Base-by-base conservation (phyloP, 768 basidiomycete species). In the Tremella fuciformis region DNA sequence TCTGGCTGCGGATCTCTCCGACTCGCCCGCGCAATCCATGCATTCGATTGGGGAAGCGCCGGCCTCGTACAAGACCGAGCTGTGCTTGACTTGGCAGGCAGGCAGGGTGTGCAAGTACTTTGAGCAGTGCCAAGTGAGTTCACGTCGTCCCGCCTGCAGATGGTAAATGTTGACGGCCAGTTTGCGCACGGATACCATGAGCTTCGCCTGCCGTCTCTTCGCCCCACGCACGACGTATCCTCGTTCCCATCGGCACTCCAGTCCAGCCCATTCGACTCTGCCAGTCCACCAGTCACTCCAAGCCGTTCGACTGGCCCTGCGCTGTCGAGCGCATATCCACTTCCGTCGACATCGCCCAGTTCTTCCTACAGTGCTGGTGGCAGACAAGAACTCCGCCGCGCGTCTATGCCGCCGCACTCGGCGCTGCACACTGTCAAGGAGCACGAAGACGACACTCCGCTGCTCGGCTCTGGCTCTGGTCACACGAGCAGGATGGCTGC, bases 1-100 rank as follows among this genome's bases (percentile, higher is more conserved):
- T 34, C 13, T 34, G 3, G 34, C 29, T 11, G 38, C 18, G n/a
- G 8, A 52, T 18, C 48, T 19, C 3, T n/a, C 22, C n/a, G 34
- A n/a, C 51, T 38, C n/a, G 16, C 8, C n/a, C n/a, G n/a, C n/a
- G n/a, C n/a, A n/a, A n/a, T n/a, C n/a, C n/a, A n/a, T n/a, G n/a
- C n/a, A n/a, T n/a, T n/a, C 24, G 4, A 42, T 11, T 19, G 22
- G 42, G 15, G n/a, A 46, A 15, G 26, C 29, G 47, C 56, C 46
- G 29, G 41, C 61, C 18, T 59, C 39, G 9, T 52, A 63, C 60
- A 73, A 73, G 62, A 73, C 71, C 15, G 71, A 73, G 55, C 41
- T 73, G 3, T 73, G 71, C 50, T 21, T 40, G 22, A 42, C 53
- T 2, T 70, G 64, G 65, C 44, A 59, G 41, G 61, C 66, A n/a